Evolutionary conservation across 495 filamentous ascomycete genomes (phyloP).

Genomic region (Recurvomyces mirabilis): DNA sequence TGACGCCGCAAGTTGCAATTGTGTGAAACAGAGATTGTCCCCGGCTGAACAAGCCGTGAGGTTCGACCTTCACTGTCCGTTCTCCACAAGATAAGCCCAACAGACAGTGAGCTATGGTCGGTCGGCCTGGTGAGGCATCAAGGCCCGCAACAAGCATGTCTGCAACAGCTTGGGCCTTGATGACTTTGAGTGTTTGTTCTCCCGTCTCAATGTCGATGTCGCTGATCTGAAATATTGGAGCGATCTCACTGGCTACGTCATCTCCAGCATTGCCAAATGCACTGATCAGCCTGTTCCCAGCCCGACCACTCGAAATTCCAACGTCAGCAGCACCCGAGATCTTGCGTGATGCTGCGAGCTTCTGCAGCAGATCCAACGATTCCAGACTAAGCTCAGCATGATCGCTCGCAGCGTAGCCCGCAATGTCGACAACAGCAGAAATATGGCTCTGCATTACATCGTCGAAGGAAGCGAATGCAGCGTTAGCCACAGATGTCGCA

Average conservation of each 20-base stretch:
- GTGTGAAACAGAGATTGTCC: conserved; percentile 71
- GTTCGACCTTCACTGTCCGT: conserved; percentile 50
- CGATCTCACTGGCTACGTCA: conserved; percentile 4
- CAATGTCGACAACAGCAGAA: conserved; percentile 61
- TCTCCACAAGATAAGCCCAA: conserved; percentile 74
- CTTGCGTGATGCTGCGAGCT: conserved; percentile 68
- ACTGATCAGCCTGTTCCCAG: conserved; percentile 13
- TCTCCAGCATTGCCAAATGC: conserved; percentile 5
- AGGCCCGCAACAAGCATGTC: conserved; percentile 74
- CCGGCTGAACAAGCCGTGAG: conserved; percentile 52
- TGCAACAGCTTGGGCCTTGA: conserved; percentile 39
- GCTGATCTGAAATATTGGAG: conserved; percentile 4
- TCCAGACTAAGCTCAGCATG: conserved; percentile 63
- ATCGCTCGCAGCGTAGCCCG: conserved; percentile 70
- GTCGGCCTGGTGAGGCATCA: conserved; percentile 52
- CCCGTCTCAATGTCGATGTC: conserved; percentile 14
- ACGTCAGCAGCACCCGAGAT: conserved; percentile 34
- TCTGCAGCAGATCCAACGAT: conserved; percentile 70
- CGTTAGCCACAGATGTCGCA: conserved; percentile 49
- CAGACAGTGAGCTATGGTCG: conserved; percentile 78
- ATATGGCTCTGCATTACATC: conserved; percentile 79
- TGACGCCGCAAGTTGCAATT: conserved; percentile 54
- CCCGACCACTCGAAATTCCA: neutral
- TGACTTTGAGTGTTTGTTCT: conserved; percentile 7
- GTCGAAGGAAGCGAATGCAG: conserved; percentile 72